Base-by-base conservation (phyloP, 164 flowering plant genomes). In the Tetracentron sinense region DNA sequence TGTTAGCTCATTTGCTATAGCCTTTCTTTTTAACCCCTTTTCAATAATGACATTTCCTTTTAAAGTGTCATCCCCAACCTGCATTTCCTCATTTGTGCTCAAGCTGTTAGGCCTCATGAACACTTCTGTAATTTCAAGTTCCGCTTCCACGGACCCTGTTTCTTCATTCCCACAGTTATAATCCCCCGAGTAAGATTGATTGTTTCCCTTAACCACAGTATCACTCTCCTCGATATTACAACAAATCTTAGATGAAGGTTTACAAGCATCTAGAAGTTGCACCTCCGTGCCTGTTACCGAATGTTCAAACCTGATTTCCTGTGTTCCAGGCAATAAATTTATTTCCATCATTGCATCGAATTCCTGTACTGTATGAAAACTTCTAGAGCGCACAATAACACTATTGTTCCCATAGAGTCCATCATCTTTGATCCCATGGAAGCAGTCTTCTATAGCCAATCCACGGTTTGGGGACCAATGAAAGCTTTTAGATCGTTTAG, bases 281-380 rank as follows among this genome's bases (percentile, higher is more conserved):
- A 11, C 47, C 20, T 11, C 46, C 38, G 8, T 54, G 48, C 22
- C 57, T 21, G 14, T 15, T 26, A 48, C 28, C 28, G n/a, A 16
- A 47, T 21, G 50, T 21, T 26, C 17, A 7, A 6, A 17, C 6
- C 25, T n/a, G n/a, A 15, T 19, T 25, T 59, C 62, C 17, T 4
- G 16, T 27, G 58, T 22, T 26, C 20, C 12, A n/a, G 20, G 15
- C n/a, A 35, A 12, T 35, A 21, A n/a, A 12, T 20, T 22, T 30
- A 20, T 70, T 33, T 63, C 71, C 0, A 70, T 21, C 57, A 74
- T 22, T n/a, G 52, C 56, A 53, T 76, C 79, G 29, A 47, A 79
- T 33, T 76, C 82, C 56, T 69, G 68, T 21, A 74, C 65, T 6
- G 82, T 69, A 49, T 76, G 72, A 28, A 72, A 69, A 42, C 79